Base-by-base conservation (phyloP, 129 eudicot species). In the Arctium minus region DNA sequence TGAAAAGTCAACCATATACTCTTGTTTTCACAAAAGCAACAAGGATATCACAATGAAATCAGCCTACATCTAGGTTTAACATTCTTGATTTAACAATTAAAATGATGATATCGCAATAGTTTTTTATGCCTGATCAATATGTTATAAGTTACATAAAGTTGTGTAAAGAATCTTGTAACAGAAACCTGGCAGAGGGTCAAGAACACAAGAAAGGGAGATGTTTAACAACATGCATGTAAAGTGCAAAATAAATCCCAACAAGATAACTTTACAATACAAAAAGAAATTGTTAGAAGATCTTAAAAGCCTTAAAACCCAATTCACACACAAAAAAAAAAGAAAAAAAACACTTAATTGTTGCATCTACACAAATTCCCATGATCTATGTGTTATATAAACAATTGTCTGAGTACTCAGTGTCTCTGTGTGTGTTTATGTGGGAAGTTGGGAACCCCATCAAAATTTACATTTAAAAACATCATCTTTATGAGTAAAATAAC, bases 1-100 rank as follows among this genome's bases (percentile, higher is more conserved):
- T 64, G n/a, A 60, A 81, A 81, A 73, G 85, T 81, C 85, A 81
- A 81, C 79, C 39, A 53, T 42, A 31, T 74, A 42, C 9, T 10
- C 56, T 73, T 56, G 64, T 36, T 37, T 73, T 38, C 7, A 65
- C 33, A 65, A 50, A 73, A 48, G 53, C 29, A 42, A 75, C 48
- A 79, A 79, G 36, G 67, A 69, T 32, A n/a, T 32, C 76, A 44
- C 6, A 70, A 70, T 79, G 33, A 48, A 80, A 80, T 48, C 31
- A 50, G 17, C 42, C 32, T 72, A 72, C 12, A 33, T 46, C 48
- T 12, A 62, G 56, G 29, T 73, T 17, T 9, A 60, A 27, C 30
- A 37, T 73, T 37, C 79, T 81, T 56, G 37, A 80, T 30, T 80
- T 71, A 80, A 80, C 77, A 27, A n/a, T n/a, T n/a, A 44, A 15